Base-by-base conservation (phyloP, 768 basidiomycete species). In the Suillus weaverae region DNA sequence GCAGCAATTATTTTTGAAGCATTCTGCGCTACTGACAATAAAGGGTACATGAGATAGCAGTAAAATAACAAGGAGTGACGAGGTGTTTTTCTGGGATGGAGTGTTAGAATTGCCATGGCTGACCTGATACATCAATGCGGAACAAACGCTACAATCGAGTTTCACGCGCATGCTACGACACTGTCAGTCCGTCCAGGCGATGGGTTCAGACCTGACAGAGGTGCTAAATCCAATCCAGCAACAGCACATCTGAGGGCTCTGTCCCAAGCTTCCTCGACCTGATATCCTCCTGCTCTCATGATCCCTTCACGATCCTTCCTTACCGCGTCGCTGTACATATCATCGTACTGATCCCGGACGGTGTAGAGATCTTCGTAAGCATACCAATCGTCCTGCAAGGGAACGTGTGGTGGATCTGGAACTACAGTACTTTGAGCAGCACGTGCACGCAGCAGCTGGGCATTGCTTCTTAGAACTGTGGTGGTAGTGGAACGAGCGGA, bases 251-350 rank as follows among this genome's bases (percentile, higher is more conserved):
- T 79, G 63, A 96, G 73, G 14, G 92, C 92, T 62, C 94, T 82
- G 70, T 90, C 89, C 94, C 94, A 95, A 51, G 90, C 92, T 73
- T 95, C 91, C 66, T 91, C 87, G 5, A 92, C 81, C 67, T 79
- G 81, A 73, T 94, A 96, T 10, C 94, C 94, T 10, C 93, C 94
- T 26, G 87, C 93, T 50, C 89, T 81, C 89, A 90, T 91, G 68
- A 89, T 87, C 16, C 89, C 90, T 66, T 91, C 91, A 63, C 86
- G 77, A 72, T 94, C 92, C 69, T 85, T 84, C 69, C 90, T 80
- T 22, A 94, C 89, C 16, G 89, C 89, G 63, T 91, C 91, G 68
- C 90, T 92, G 70, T 84, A 80, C 48, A 88, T 83, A 69, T 94
- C 92, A 57, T 87, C 81, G 76, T 95, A 95, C 14, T 81, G 80